Evolutionary conservation across 2,329 filamentous ascomycete genomes (phyloP).

Genomic region (Colletotrichum graminicola): DNA sequence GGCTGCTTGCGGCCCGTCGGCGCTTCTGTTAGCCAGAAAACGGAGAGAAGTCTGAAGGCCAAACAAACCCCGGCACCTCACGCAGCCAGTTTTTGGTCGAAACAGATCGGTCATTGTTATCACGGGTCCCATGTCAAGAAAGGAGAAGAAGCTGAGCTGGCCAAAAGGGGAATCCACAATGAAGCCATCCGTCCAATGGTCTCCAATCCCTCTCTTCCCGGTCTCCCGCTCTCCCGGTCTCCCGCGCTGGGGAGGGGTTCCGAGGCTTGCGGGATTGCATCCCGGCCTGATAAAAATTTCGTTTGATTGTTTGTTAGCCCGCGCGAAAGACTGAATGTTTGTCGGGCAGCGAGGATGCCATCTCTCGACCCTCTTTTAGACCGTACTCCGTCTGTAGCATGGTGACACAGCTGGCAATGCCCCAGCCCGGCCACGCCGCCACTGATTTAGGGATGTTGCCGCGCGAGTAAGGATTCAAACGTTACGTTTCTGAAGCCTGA

Average conservation of each 20-base stretch:
- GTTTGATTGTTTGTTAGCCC: neutral
- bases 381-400: neutral
- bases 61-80: neutral
- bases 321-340: neutral
- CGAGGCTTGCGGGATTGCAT: conserved; percentile 26
- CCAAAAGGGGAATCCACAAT: conserved; percentile 22
- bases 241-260: conserved; percentile 33
- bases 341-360: neutral
- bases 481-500: conserved; percentile 19
- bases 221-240: conserved; percentile 25
- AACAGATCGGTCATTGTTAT: conserved; percentile 28
- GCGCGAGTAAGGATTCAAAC: conserved; percentile 33
- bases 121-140: conserved; percentile 34
- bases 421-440: conserved; percentile 27
- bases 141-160: conserved; percentile 39
- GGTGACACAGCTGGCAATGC: conserved; percentile 17
- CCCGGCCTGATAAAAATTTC: conserved; percentile 8
- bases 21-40: conserved; percentile 38
- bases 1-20: conserved; percentile 37
- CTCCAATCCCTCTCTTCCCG: conserved; percentile 36
- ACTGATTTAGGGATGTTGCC: conserved; percentile 26
- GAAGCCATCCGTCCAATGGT: conserved; percentile 10
- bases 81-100: conserved; percentile 22
- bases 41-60: conserved; percentile 16
- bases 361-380: neutral